phyloP scores from a whole-genome alignment of 2,329 filamentous ascomycete genomes.

The Clarireedia paspali region DNA sequence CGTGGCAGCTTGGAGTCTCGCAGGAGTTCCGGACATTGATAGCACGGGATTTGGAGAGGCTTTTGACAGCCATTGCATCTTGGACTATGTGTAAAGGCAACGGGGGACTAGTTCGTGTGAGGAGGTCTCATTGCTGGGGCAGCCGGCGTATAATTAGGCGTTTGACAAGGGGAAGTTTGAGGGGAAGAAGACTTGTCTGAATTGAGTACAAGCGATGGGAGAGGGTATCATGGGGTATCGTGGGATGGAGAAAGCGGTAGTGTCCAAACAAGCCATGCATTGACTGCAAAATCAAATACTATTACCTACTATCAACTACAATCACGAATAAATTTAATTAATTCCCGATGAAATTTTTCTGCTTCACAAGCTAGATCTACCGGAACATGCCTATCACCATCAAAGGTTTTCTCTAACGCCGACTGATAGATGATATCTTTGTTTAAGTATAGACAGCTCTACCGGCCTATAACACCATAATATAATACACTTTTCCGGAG shows the following conservation, averaged over 20 bases:
- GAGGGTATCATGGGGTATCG: slow-evolving; percentile 15
- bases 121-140: slow-evolving; percentile 16
- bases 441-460: background rate
- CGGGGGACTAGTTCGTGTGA: slow-evolving; percentile 14
- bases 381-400: background rate
- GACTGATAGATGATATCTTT: background rate
- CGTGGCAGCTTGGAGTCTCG: slow-evolving; percentile 5
- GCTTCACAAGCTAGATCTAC: background rate
- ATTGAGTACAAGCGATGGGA: slow-evolving; percentile 7
- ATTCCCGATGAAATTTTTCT: background rate
- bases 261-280: background rate
- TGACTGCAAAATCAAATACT: slow-evolving; percentile 1
- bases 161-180: slow-evolving; percentile 18
- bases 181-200: slow-evolving; percentile 12
- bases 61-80: slow-evolving; percentile 3
- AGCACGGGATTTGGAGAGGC: slow-evolving; percentile 1
- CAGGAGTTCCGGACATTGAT: slow-evolving; percentile 7
- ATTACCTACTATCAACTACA: background rate
- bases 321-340: background rate
- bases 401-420: background rate
- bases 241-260: background rate
- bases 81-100: slow-evolving; percentile 9
- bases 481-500: background rate
- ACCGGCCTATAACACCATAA: no score
- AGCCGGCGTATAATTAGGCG: slow-evolving; percentile 26